phyloP scores from a whole-genome alignment of 176 grass and related monocot species.

The Triticum dicoccoides region DNA sequence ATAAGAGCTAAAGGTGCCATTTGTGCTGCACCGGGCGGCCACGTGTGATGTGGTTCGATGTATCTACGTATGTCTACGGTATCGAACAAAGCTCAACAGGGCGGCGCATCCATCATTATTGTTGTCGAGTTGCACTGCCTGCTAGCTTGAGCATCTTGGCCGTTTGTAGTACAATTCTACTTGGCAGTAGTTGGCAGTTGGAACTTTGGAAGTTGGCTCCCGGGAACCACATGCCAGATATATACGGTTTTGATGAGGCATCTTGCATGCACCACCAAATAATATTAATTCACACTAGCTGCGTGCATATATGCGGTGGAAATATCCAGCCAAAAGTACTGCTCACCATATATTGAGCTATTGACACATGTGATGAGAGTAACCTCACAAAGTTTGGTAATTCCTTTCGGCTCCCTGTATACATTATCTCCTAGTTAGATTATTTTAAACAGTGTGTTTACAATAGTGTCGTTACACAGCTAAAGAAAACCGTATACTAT shows the following conservation, averaged over 20 bases:
- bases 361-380: background rate
- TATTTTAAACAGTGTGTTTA: background rate
- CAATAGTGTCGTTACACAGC: background rate
- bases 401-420: background rate
- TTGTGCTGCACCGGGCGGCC: too few species aligned
- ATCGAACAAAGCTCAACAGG: background rate
- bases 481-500: background rate
- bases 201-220: background rate
- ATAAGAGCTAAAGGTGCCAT: too few species aligned
- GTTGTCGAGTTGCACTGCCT: background rate
- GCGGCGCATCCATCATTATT: background rate
- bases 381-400: background rate
- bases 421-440: background rate
- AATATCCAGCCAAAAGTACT: background rate
- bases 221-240: background rate
- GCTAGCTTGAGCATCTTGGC: background rate
- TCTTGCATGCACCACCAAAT: background rate
- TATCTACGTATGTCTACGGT: background rate
- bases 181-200: background rate
- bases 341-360: background rate
- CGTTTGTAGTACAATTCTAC: background rate
- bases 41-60: background rate
- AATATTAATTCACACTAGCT: background rate
- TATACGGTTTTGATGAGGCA: background rate
- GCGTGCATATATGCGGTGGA: background rate